phyloP scores from a whole-genome alignment of 1,284 basidiomycete genomes.

The Ceratobasidium papillatum region DNA sequence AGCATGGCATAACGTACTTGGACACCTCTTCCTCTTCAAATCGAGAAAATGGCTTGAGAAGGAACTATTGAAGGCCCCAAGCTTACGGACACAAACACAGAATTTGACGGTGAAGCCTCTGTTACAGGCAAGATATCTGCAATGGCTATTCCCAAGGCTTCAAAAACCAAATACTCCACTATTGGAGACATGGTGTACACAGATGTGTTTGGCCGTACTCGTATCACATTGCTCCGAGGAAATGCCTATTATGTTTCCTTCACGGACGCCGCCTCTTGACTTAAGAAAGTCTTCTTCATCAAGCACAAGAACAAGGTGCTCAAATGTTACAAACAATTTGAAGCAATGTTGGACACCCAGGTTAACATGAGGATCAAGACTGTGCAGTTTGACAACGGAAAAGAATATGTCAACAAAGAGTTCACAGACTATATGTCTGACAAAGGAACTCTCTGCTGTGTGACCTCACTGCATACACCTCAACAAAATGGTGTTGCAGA shows the following conservation, averaged over 20 bases:
- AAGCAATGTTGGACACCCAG: neutral
- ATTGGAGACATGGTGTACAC: too few relatives aligned
- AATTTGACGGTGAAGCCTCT: neutral
- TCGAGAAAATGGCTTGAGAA: neutral
- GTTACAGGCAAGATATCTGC: neutral
- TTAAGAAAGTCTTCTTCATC: neutral
- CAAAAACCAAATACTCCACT: constrained; percentile 35
- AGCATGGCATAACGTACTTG: neutral
- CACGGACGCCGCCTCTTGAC: neutral
- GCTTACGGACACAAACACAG: neutral
- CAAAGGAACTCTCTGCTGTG: neutral
- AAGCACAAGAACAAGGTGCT: constrained; percentile 4
- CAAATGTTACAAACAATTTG: neutral
- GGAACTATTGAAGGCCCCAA: neutral
- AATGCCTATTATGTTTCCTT: neutral
- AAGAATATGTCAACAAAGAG: neutral
- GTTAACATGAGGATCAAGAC: neutral
- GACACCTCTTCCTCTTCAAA: neutral
- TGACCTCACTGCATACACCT: constrained; percentile 46
- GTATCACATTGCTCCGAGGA: neutral
- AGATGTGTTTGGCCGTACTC: neutral
- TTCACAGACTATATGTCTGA: neutral
- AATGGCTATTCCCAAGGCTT: constrained; percentile 41
- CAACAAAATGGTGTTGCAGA: constrained; percentile 50
- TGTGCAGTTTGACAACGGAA: neutral